These are phyloP conservation scores for Carex littledalei DNA, from an alignment of 176 grass and related monocot genomes.

Conservation along the genomic window DNA sequence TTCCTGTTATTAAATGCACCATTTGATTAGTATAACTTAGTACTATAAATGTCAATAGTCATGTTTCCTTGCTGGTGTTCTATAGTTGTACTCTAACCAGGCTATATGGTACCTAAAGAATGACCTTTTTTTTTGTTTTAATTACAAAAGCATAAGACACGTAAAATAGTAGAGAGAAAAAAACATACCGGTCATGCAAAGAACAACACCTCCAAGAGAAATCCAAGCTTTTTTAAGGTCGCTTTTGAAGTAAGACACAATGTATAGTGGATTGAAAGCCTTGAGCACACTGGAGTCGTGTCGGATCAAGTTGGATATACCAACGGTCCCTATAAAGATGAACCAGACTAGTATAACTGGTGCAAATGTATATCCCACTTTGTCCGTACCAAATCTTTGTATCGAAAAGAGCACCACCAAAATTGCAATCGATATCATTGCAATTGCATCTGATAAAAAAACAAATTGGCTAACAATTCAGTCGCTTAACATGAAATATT, in stretches of 20 bases:
- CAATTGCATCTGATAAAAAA: slow-evolving; percentile 44
- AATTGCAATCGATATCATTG: slow-evolving; percentile 52
- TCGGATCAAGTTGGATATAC: slow-evolving; percentile 47
- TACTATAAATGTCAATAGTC: neutral
- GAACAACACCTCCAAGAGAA: slow-evolving; percentile 59
- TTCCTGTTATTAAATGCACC: slow-evolving; percentile 35
- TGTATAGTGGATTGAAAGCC: slow-evolving; percentile 72
- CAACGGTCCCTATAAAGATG: slow-evolving; percentile 44
- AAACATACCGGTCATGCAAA: slow-evolving; percentile 63
- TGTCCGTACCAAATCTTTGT: slow-evolving; percentile 70
- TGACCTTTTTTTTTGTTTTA: neutral
- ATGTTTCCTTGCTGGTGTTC: neutral
- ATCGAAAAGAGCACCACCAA: slow-evolving; percentile 62
- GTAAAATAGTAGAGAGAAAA: neutral
- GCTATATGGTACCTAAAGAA: neutral
- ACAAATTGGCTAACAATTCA: neutral
- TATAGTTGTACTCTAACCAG: neutral
- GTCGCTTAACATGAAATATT: neutral
- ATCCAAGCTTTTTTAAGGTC: slow-evolving; percentile 60
- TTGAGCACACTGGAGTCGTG: slow-evolving; percentile 46
- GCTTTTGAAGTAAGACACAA: slow-evolving; percentile 53
- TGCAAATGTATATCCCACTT: slow-evolving; percentile 84
- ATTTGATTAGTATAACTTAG: neutral
- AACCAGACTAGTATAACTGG: slow-evolving; percentile 69
- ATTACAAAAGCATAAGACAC: neutral